A percentile compares a stretch with the other conserved stretches of the same genome.
Conservation (phyloP, 176 grass and related monocot species). For the Alopecurus myosuroides region DNA sequence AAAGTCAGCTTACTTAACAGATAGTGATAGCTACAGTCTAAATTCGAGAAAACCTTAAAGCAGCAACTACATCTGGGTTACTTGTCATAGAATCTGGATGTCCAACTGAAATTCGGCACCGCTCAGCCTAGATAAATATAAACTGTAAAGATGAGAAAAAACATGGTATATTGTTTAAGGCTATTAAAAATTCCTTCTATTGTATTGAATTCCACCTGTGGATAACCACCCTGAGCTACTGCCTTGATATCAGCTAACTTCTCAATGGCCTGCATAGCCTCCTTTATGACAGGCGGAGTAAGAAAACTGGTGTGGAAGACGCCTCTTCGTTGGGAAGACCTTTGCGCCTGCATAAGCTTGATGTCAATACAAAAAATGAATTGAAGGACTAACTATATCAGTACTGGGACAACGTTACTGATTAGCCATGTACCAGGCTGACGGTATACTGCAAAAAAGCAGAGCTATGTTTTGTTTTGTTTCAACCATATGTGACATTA, state of each 20-base stretch:
- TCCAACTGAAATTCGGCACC: conserved; percentile 81
- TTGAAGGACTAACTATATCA: background rate
- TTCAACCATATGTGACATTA: background rate
- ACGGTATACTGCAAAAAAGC: background rate
- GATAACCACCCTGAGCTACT: conserved; percentile 79
- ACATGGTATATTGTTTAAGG: background rate
- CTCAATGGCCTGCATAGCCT: conserved; percentile 55
- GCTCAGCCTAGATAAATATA: conserved; percentile 62
- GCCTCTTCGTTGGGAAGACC: conserved; percentile 58
- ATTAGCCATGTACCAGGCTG: background rate
- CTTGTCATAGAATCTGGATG: conserved; percentile 57
- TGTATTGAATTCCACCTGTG: conserved; percentile 42
- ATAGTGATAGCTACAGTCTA: conserved; percentile 4
- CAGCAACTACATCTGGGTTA: conserved; percentile 82
- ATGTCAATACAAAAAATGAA: background rate
- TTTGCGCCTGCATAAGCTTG: conserved; percentile 40
- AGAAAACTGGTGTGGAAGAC: conserved; percentile 74
- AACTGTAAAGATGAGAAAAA: background rate
- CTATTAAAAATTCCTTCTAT: background rate
- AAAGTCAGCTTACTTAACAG: conserved; percentile 41
- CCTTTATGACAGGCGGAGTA: conserved; percentile 59
- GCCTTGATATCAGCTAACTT: conserved; percentile 68
- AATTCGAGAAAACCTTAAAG: conserved; percentile 76
- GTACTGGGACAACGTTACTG: background rate
- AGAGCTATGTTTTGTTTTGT: background rate